phyloP scores from a whole-genome alignment of 2,329 filamentous ascomycete species.

The Lithohypha guttulata region DNA sequence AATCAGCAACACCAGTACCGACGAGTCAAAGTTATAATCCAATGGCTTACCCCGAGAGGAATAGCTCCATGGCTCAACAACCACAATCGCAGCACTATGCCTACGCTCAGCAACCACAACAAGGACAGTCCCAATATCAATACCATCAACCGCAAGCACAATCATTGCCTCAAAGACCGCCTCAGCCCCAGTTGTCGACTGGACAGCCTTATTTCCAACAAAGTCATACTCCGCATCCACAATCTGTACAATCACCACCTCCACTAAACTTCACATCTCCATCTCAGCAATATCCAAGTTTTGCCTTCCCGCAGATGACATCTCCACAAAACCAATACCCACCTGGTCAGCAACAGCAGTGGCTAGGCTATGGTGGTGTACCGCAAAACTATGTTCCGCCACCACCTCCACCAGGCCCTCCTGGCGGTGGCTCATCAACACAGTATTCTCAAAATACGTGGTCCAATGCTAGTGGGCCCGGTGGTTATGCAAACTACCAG shows the following conservation, averaged over 20 bases:
- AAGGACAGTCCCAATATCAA: slow-evolving; percentile 8
- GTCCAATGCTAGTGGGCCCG: slow-evolving; percentile 38
- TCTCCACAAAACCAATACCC: slow-evolving; percentile 25
- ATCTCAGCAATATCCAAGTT: slow-evolving; percentile 14
- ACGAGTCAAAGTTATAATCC: slow-evolving; percentile 38
- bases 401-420: slow-evolving; percentile 55
- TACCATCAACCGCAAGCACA: slow-evolving; percentile 3
- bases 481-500: slow-evolving; percentile 39
- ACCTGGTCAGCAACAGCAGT: slow-evolving; percentile 39
- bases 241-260: slow-evolving; percentile 11
- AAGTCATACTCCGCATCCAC: slow-evolving; percentile 10
- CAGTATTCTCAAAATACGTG: slow-evolving; percentile 37
- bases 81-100: slow-evolving; percentile 1
- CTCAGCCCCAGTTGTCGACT: slow-evolving; percentile 1
- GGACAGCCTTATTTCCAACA: slow-evolving; percentile 10
- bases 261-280: slow-evolving; percentile 19
- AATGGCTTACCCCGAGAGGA: slow-evolving; percentile 36
- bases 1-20: slow-evolving; percentile 31
- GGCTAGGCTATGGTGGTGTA: slow-evolving; percentile 33
- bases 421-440: slow-evolving; percentile 38
- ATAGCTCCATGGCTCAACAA: slow-evolving; percentile 11
- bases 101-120: slow-evolving; percentile 9
- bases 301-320: slow-evolving; percentile 19
- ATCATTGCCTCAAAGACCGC: slow-evolving; percentile 2
- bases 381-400: slow-evolving; percentile 57